Evolutionary conservation across 192 early-diverging fungal genomes (phyloP).

Genomic region (Linnemannia hyalina): DNA sequence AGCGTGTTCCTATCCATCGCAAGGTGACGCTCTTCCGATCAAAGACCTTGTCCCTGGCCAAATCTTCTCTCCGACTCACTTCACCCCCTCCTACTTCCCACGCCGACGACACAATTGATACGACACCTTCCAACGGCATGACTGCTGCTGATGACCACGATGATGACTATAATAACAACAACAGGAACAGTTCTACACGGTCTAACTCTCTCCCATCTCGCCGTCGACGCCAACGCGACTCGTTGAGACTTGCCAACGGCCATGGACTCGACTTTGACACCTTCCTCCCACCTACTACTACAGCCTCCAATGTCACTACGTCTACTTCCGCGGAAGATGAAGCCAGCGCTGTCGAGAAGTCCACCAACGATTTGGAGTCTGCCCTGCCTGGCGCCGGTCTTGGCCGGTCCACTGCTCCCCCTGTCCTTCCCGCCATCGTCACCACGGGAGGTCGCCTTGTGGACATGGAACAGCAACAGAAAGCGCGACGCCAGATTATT

Average conservation of each 20-base stretch:
- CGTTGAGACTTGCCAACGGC: conserved; percentile 38
- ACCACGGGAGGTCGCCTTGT: background rate
- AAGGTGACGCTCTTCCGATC: conserved; percentile 45
- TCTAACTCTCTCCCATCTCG: conserved; percentile 6
- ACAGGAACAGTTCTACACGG: background rate
- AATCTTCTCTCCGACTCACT: background rate
- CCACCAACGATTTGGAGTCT: background rate
- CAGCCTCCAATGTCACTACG: background rate
- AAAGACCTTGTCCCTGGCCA: conserved; percentile 16
- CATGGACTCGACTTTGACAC: conserved; percentile 26
- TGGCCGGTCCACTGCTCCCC: background rate
- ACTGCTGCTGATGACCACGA: background rate
- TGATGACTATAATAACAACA: background rate
- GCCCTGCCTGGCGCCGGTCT: background rate
- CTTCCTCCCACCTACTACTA: background rate
- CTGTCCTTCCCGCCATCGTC: background rate
- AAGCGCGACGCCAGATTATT: conserved; percentile 30
- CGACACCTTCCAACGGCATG: conserved; percentile 7
- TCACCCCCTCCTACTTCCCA: background rate
- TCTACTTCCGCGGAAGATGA: background rate
- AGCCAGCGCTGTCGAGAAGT: background rate
- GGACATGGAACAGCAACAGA: conserved; percentile 16
- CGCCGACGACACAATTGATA: background rate
- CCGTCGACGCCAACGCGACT: background rate
- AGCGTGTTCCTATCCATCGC: conserved; percentile 32